A percentile compares a stretch with the other conserved stretches of the same genome.
These are phyloP conservation scores for Pichia deserticola DNA, from an alignment of 805 yeast genomes.

Conservation along the genomic window DNA sequence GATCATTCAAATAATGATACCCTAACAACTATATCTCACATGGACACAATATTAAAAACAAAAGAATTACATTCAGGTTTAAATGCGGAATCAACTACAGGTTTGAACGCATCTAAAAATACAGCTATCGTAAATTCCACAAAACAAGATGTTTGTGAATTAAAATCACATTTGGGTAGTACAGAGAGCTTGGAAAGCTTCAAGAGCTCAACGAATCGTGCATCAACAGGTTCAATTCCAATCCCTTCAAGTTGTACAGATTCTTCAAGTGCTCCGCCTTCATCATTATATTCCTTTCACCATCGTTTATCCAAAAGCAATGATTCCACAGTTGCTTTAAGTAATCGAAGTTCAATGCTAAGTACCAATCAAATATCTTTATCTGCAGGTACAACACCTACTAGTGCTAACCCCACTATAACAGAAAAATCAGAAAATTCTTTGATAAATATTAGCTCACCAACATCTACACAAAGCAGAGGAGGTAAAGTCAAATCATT, in stretches of 20 bases:
- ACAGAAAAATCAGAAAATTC: not conserved
- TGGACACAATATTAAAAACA: not conserved
- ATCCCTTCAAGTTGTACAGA: not conserved
- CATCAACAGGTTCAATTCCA: not conserved
- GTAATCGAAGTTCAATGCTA: not conserved
- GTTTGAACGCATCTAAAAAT: not conserved
- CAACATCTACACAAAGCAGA: not conserved
- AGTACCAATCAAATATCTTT: not conserved
- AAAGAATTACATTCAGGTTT: not conserved
- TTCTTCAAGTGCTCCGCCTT: not conserved
- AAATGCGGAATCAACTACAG: not conserved
- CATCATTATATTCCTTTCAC: not conserved
- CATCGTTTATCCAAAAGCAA: not conserved
- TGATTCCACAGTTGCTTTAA: not conserved
- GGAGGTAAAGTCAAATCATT: constrained; percentile 6
- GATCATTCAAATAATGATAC: not conserved
- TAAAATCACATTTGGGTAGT: not conserved
- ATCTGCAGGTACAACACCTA: constrained; percentile 3
- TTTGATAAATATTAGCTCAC: not conserved
- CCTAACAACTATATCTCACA: not conserved
- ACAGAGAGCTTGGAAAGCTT: constrained; percentile 1
- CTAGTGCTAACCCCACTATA: not conserved
- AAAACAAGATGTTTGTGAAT: not conserved
- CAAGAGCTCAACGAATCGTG: not conserved
- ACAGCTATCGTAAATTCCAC: not conserved